A percentile compares a stretch with the other conserved stretches of the same genome.
These are phyloP conservation scores for Myotisia sp. DNA, from an alignment of 2,329 filamentous ascomycete species.

Conservation along the genomic window DNA sequence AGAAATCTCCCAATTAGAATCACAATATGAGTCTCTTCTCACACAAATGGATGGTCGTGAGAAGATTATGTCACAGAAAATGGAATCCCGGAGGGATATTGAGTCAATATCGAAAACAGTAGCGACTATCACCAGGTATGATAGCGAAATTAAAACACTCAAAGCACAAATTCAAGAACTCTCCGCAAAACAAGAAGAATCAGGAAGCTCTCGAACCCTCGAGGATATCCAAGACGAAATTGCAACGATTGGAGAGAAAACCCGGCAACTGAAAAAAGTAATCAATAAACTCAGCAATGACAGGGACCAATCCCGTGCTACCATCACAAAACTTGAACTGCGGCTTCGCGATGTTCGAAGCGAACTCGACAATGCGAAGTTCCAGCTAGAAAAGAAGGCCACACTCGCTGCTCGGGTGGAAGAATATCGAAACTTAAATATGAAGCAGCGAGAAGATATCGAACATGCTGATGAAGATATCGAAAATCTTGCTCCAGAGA, in stretches of 20 bases:
- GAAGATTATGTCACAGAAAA: conserved; percentile 44
- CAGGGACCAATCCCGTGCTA: conserved; percentile 54
- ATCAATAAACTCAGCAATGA: conserved; percentile 54
- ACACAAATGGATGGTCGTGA: conserved; percentile 55
- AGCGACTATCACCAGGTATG: conserved; percentile 56
- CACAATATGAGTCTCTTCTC: conserved; percentile 47
- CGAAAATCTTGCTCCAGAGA: conserved; percentile 57
- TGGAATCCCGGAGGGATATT: conserved; percentile 55
- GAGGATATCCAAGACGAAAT: conserved; percentile 75
- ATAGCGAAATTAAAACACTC: conserved; percentile 56
- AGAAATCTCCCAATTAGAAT: conserved; percentile 48
- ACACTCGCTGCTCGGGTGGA: conserved; percentile 57
- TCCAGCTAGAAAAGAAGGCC: conserved; percentile 69
- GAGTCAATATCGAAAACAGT: conserved; percentile 66
- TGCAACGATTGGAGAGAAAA: conserved; percentile 51
- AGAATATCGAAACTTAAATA: conserved; percentile 53
- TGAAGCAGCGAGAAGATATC: conserved; percentile 55
- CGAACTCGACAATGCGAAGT: conserved; percentile 54
- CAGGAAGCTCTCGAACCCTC: conserved; percentile 51
- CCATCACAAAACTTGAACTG: conserved; percentile 58
- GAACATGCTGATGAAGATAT: conserved; percentile 58
- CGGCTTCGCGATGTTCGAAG: conserved; percentile 61
- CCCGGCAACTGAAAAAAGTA: conserved; percentile 47
- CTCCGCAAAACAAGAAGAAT: conserved; percentile 57
- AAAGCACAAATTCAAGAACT: conserved; percentile 62